Evolutionary conservation across 176 grass and related monocot genomes (phyloP), one percentile per base, ranked within the genome.

Genomic region (Aegilops tauschii): DNA sequence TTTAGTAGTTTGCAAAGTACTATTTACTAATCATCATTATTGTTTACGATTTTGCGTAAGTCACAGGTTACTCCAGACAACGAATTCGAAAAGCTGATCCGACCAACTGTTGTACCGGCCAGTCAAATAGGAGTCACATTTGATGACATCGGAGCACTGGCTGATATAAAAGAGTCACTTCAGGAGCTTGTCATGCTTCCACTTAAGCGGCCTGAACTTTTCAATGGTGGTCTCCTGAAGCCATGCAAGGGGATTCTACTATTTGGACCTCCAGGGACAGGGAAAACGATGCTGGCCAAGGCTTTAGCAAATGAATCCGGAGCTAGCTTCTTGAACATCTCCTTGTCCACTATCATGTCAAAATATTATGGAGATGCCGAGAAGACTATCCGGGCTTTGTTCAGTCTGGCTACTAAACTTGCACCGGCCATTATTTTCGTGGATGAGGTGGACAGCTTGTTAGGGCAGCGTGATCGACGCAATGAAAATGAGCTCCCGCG

Each of bases 231-330:
- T 70, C 88, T 96, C n/a, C 71, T 96, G 75, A 96, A 93, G 78
- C 94, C 91, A 67, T 96, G 94, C 61, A 86, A 87, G 84, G 94
- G 94, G 25, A 93, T 96, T 78, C 78, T 96, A 68, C 78, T 96
- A 23, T 96, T 96, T 76, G 94, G 94, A 21, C 94, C 94, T 75
- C 89, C 94, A 89, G 94, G 94, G 77, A 96, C 94, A 3, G 94
- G 94, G 67, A 96, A 96, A 80, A 96, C 94, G 2, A 96, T 96
- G 94, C 91, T 93, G 17, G 94, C 94, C 32, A 96, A 96, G 83
- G 94, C 94, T 80, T 89, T 96, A 72, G 94, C 89, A 85, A 93
- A 93, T 65, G 91, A 93, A 83, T 89, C 94, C 17, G 87, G 94
- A 9, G 91, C 94, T 39, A 93, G 87, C 82, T 96, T 96, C 77